phyloP scores from a whole-genome alignment of 257 asterid species.

The Henckelia pumila region DNA sequence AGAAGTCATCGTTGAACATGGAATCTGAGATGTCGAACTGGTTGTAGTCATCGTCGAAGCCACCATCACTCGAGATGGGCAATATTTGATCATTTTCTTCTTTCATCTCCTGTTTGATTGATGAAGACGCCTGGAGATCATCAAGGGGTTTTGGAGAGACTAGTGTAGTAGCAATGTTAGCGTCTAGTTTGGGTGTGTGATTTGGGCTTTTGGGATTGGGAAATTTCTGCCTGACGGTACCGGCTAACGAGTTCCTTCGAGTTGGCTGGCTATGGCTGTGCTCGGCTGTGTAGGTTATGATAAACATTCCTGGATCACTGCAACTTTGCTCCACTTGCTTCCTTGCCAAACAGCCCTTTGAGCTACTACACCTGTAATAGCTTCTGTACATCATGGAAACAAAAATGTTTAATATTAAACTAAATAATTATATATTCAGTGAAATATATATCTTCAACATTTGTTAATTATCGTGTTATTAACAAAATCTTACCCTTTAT shows the following conservation, averaged over 20 bases:
- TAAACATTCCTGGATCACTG: slow-evolving; percentile 10
- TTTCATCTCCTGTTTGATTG: background rate
- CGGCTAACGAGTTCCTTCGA: too few species aligned
- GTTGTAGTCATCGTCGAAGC: background rate
- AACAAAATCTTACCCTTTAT: too few species aligned
- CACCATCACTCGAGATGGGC: background rate
- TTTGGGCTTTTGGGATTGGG: too few species aligned
- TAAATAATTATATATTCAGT: too few species aligned
- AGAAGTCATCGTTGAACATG: background rate
- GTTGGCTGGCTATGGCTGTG: slow-evolving; percentile 16
- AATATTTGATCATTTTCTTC: background rate
- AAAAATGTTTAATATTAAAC: too few species aligned
- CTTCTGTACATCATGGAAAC: slow-evolving; percentile 8
- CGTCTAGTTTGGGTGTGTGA: background rate
- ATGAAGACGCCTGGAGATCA: background rate
- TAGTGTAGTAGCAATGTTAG: background rate
- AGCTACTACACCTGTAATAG: slow-evolving; percentile 26
- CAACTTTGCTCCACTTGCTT: slow-evolving; percentile 26
- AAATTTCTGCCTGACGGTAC: too few species aligned
- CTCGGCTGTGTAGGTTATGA: slow-evolving; percentile 20
- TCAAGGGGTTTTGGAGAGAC: background rate
- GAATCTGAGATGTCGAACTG: background rate
- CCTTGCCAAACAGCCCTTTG: slow-evolving; percentile 25
- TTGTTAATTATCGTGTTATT: too few species aligned
- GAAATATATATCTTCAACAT: too few species aligned